phyloP scores from a whole-genome alignment of 2,329 filamentous ascomycete species.

The Beauveria pseudobassiana region DNA sequence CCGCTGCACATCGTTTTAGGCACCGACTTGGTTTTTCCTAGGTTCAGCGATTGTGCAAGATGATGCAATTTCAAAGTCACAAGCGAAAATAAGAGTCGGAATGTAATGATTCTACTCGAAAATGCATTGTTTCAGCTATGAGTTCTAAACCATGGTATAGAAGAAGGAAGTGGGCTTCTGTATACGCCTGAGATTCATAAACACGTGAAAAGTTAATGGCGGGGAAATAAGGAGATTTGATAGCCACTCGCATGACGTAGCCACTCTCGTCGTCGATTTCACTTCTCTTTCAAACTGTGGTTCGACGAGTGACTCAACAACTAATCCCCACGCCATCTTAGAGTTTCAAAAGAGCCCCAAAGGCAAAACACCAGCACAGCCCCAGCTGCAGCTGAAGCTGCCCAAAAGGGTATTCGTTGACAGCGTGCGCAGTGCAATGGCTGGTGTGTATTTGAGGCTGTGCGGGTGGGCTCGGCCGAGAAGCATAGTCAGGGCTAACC shows the following conservation, averaged over 20 bases:
- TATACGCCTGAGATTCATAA: background rate
- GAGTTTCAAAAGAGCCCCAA: background rate
- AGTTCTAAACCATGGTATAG: background rate
- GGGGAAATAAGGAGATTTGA: no score
- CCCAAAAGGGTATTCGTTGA: background rate
- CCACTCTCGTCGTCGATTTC: background rate
- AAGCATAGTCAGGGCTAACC: background rate
- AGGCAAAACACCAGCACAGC: background rate
- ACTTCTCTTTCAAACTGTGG: background rate
- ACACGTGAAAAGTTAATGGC: background rate
- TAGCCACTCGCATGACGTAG: background rate
- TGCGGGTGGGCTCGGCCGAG: slow-evolving; percentile 9
- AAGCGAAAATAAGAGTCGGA: background rate
- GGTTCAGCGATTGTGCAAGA: background rate
- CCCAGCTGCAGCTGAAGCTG: background rate
- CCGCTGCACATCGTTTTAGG: background rate
- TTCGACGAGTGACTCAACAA: no score
- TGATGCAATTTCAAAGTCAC: background rate
- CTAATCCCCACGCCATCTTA: background rate
- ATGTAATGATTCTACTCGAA: background rate
- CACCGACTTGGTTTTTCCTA: background rate
- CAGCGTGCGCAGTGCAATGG: background rate
- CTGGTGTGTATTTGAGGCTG: background rate
- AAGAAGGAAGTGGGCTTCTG: background rate
- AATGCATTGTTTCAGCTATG: no score